Evolutionary conservation across 140 eudicot species (phyloP), one percentile per base, ranked within the genome.

Genomic region (Eryngium alpinum): DNA sequence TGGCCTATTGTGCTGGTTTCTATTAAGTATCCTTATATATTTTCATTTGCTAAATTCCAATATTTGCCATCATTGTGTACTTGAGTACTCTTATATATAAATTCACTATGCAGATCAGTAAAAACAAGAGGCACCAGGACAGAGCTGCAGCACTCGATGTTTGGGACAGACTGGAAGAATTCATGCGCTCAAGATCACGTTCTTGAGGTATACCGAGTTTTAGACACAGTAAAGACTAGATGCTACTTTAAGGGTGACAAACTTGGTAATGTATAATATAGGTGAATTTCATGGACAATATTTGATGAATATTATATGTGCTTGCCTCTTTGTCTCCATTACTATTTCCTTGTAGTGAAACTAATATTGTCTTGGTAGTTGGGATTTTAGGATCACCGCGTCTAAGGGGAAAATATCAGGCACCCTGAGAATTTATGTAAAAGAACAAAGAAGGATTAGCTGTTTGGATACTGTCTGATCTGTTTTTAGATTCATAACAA

Each of bases 131-230:
- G 32, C 99, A 95, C 72, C 99, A 95, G 79, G 99, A 95, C 85
- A 87, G 97, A 89, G 99, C 99, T 74, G 99, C 99, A 50, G 99
- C 97, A 49, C 91, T 95, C 76, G 97, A 95, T 85, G 97, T 95
- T 65, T 95, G 99, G 99, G 97, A 91, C 69, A 91, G 91, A 72
- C 88, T 95, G 70, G 97, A 94, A 89, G 96, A 94, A 82, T 92
- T 94, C 60, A 88, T 92, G 88, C 90, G 97, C 25, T 89, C 98
- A 75, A 88, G 97, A n/a, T 92, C 98, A 56, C 96, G 85, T 83
- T 89, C 92, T 76, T 94, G 88, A 89, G 86, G 89, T 88, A 25
- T 77, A 78, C 52, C 28, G 59, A 44, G 72, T 50, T 33, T 52
- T 27, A 59, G 27, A 70, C 16, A 32, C 75, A 24, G 17, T 15